These are phyloP conservation scores for Escovopsis sp. DNA, from an alignment of 2,329 filamentous ascomycete species.

Conservation along the genomic window DNA sequence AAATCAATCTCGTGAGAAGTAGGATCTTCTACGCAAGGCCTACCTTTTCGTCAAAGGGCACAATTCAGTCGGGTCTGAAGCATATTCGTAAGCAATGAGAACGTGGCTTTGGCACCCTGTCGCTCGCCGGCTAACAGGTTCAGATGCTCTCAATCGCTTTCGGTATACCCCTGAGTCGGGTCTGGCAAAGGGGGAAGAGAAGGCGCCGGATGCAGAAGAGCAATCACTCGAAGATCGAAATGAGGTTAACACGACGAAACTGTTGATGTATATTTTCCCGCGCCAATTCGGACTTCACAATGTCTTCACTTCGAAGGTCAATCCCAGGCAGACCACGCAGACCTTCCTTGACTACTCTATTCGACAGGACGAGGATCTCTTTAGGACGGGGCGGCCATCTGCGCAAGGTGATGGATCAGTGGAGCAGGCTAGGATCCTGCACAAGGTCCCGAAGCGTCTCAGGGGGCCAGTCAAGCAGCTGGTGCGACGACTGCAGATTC, in stretches of 20 bases:
- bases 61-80: conserved; percentile 58
- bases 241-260: conserved; percentile 42
- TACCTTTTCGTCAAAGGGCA: conserved; percentile 49
- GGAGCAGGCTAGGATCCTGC: conserved; percentile 6
- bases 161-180: conserved; percentile 9
- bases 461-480: conserved; percentile 45
- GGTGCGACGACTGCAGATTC: conserved; percentile 50
- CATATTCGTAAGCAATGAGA: conserved; percentile 60
- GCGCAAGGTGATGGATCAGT: too few species aligned
- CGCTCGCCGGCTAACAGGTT: background rate
- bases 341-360: conserved; percentile 72
- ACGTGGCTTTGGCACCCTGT: background rate
- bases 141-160: conserved; percentile 73
- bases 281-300: conserved; percentile 83
- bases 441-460: conserved; percentile 48
- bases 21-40: conserved; percentile 77
- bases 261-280: conserved; percentile 91
- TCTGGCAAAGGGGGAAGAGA: background rate
- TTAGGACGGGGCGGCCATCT: conserved; percentile 23
- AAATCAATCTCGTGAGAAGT: conserved; percentile 63
- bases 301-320: conserved; percentile 61
- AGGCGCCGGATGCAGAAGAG: background rate
- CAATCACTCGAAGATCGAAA: conserved; percentile 4
- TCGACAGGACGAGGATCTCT: conserved; percentile 57
- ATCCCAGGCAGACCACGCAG: conserved; percentile 51